A percentile compares a stretch with the other conserved stretches of the same genome.
Conservation (phyloP, 805 yeast genomes). For the Candida piceae region DNA sequence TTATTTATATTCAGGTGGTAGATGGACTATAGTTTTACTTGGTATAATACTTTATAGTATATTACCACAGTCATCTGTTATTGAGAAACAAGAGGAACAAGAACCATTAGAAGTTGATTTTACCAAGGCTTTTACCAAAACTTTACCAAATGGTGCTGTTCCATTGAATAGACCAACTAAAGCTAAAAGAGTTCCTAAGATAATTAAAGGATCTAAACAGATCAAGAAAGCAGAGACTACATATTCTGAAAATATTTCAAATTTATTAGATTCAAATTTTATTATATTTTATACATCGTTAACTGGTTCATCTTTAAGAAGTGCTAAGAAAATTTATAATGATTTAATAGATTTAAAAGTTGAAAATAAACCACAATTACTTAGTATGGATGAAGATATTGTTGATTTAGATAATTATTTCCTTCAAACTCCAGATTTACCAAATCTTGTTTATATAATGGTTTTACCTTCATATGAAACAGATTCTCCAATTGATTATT, state of each 20-base stretch:
- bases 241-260: constrained; percentile 23
- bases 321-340: constrained; percentile 50
- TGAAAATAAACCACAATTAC: constrained; percentile 41
- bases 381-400: constrained; percentile 74
- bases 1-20: too few relatives aligned
- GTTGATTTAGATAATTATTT: constrained; percentile 83
- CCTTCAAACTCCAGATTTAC: constrained; percentile 49
- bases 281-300: constrained; percentile 77
- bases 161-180: not conserved
- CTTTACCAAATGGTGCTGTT: constrained; percentile 1
- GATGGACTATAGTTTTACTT: too few relatives aligned
- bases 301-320: constrained; percentile 75
- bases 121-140: not conserved
- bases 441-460: constrained; percentile 55
- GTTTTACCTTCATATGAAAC: constrained; percentile 89
- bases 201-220: constrained; percentile 5
- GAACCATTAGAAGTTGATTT: not conserved
- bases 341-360: constrained; percentile 29
- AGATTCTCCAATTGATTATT: constrained; percentile 87
- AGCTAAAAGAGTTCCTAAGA: constrained; percentile 40
- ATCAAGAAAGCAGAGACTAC: constrained; percentile 28
- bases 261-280: constrained; percentile 49
- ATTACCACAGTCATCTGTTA: too few relatives aligned
- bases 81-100: not conserved
- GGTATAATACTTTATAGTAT: too few relatives aligned